A percentile compares a stretch with the other conserved stretches of the same genome.
phyloP scores from a whole-genome alignment of 2,329 filamentous ascomycete species.

The Ramularia endophylla region DNA sequence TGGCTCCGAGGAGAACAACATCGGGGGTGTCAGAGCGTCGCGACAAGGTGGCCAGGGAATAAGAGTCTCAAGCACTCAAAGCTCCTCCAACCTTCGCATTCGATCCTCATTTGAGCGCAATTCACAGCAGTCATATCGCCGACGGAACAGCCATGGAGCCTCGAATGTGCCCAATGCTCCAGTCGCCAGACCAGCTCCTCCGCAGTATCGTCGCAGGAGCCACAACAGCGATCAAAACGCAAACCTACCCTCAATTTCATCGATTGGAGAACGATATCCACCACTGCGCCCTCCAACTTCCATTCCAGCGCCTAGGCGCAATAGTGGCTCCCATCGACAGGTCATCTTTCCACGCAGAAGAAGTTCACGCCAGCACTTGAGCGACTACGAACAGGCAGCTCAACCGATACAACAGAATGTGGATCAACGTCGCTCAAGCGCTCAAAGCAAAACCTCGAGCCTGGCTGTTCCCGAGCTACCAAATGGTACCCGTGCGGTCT shows the following conservation, averaged over 20 bases:
- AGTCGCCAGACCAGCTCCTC: neutral
- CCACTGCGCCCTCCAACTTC: slow-evolving; percentile 12
- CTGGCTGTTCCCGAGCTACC: too few species aligned
- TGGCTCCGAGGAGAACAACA: slow-evolving; percentile 5
- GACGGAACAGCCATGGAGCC: neutral
- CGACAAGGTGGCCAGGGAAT: slow-evolving; percentile 4
- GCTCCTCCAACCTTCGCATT: slow-evolving; percentile 14
- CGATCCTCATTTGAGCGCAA: slow-evolving; percentile 22
- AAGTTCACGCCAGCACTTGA: slow-evolving; percentile 12
- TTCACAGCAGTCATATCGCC: slow-evolving; percentile 2
- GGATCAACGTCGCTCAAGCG: neutral
- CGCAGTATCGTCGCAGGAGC: slow-evolving; percentile 12
- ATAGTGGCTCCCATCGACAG: slow-evolving; percentile 12
- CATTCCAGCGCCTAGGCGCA: slow-evolving; percentile 7
- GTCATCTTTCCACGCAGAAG: slow-evolving; percentile 13
- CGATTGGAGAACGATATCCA: slow-evolving; percentile 22
- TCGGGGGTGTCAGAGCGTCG: slow-evolving; percentile 2
- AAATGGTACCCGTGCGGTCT: slow-evolving; percentile 2
- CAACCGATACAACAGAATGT: neutral
- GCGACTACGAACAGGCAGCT: slow-evolving; percentile 6
- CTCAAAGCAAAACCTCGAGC: too few species aligned
- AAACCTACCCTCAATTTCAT: neutral
- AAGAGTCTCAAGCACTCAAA: slow-evolving; percentile 9
- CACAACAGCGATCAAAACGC: slow-evolving; percentile 15
- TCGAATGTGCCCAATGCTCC: neutral